Base-by-base conservation (phyloP, 2,329 filamentous ascomycete species). In the Arthrobotrys sinensis region DNA sequence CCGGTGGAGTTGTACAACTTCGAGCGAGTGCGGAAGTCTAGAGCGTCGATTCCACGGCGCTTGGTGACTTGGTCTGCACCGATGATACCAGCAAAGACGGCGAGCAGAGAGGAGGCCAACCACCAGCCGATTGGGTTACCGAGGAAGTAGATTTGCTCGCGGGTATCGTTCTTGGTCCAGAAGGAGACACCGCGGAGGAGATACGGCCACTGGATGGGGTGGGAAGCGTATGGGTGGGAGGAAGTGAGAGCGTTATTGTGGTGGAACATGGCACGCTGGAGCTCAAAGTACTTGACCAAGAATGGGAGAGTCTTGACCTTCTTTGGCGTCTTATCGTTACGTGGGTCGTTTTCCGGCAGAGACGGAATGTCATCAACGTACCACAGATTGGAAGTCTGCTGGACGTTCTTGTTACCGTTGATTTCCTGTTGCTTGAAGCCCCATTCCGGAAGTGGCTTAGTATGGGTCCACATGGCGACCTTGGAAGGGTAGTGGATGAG, bases 391-490 rank as follows among this genome's bases (percentile, higher is more conserved):
- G 93, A 97, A 83, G 92, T 91, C 80, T 95, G 92, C 32, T 90
- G 88, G 67, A 96, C 87, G 84, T 97, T 96, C 89, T 99, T 99
- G 88, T 99, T 99, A 77, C 96, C 96, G 85, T 99, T 99, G 87
- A 99, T 97, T 84, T 99, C 96, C 83, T 97, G 95, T 85, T 99
- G 96, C 85, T 96, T 96, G 87, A 92, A 95, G 28, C 89, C 96
- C 96, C 96, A 99, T 3, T 99, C 96, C 3, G 96, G 96, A n/a
- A 99, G 89, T 62, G 96, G 93, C 76, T 91, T 96, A 40, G 92
- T 92, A 85, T 98, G 95, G 32, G 96, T 99, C 96, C 96, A 99
- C 95, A 99, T 97, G 80, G 96, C 95, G 63, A 99, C 96, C 85
- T 96, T 97, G 84, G 93, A 96, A 6, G 95, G 94, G 83, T 92